Evolutionary conservation across 805 yeast genomes (phyloP), one percentile per base, ranked within the genome.

Genomic region (Wickerhamiella dianesei): DNA sequence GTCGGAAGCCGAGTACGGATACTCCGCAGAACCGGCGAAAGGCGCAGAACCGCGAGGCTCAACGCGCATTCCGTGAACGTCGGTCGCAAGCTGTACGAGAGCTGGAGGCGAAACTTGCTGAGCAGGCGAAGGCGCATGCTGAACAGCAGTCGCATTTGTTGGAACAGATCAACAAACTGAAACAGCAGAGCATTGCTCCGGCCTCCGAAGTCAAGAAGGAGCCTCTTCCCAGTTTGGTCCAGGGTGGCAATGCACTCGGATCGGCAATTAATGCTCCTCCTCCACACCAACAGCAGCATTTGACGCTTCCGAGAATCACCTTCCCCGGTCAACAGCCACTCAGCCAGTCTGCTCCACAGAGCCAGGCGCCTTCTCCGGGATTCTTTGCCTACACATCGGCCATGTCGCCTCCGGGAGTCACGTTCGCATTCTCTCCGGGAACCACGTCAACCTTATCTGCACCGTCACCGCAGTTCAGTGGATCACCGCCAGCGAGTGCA

Each of bases 101-200:
- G 20, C 57, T 89, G 45, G 97, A 88, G 60, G 74, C 83, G 63
- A 87, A 87, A 95, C 96, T 19, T 94, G 88, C 68, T 61, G 95
- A 48, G 94, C 96, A 2, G 84, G 85, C 66, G 68, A 96, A 53
- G 94, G 86, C 61, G 41, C 56, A 56, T 41, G 58, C 56, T 71
- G 95, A 53, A 68, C 94, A 56, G 94, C 95, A 17, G 82, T 82
- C 29, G 49, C 94, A 82, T 59, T 68, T 88, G 46, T 95, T 85
- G 60, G 75, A 72, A 44, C 77, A 76, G 62, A 70, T 81, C 48
- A 66, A 73, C 59, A 82, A 75, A 56, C 72, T 79, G 45, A 89
- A 82, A 63, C 73, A 75, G 53, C 88, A 77, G 44, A n/a, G 17
- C 17, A 14, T 6, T 14, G 8, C 21, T 19, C 41, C 41, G 13